Conservation (phyloP, 352 stramenopile genomes). For the Peronosclerospora sorghi region DNA sequence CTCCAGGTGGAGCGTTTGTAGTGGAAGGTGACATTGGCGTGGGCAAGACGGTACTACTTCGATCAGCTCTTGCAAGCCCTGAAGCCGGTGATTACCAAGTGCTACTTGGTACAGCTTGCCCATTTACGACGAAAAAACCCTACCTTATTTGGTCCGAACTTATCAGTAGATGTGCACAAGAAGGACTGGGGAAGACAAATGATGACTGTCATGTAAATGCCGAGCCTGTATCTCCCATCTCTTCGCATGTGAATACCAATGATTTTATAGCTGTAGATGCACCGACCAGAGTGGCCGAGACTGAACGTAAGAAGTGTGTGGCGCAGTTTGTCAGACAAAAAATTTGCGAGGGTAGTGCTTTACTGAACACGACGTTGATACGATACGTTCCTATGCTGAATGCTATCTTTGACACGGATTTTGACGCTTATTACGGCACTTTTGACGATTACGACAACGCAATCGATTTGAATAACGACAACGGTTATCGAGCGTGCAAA, state of each 20-base stretch:
- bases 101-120: slow-evolving; percentile 55
- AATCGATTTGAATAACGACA: background rate
- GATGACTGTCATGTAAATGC: background rate
- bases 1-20: slow-evolving; percentile 55
- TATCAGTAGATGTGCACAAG: slow-evolving; percentile 49
- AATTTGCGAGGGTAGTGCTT: slow-evolving; percentile 48
- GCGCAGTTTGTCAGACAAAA: slow-evolving; percentile 50
- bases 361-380: slow-evolving; percentile 59
- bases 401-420: slow-evolving; percentile 56
- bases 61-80: slow-evolving; percentile 38
- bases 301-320: slow-evolving; percentile 35
- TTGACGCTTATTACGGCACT: slow-evolving; percentile 36
- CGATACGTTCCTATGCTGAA: slow-evolving; percentile 50
- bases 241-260: slow-evolving; percentile 7
- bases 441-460: slow-evolving; percentile 13
- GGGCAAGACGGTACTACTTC: slow-evolving; percentile 72
- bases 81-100: slow-evolving; percentile 46
- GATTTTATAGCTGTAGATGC: slow-evolving; percentile 4
- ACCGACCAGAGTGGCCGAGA: slow-evolving; percentile 17
- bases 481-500: slow-evolving; percentile 11
- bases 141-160: slow-evolving; percentile 77
- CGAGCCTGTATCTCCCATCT: slow-evolving; percentile 16
- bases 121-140: slow-evolving; percentile 62
- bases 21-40: slow-evolving; percentile 78
- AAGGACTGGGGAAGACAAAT: slow-evolving; percentile 6